Evolutionary conservation across 1,284 basidiomycete genomes (phyloP), one percentile per base, ranked within the genome.

Genomic region (Puccinia coronata): DNA sequence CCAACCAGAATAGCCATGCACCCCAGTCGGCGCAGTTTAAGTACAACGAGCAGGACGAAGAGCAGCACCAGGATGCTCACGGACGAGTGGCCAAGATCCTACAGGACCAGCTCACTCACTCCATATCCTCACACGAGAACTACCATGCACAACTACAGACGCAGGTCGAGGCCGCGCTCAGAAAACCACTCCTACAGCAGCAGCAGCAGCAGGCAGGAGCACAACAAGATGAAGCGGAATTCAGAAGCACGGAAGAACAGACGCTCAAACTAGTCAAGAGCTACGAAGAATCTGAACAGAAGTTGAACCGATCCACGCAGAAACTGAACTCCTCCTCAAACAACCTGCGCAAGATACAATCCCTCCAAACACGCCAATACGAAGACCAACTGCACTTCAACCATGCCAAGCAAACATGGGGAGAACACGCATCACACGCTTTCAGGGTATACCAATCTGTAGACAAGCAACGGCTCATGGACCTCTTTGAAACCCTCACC

Each of bases 381-480:
- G 55, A 80, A 65, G 79, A 80, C 49, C 69, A 72, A 67, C 43
- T 49, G 16, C 12, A 23, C 28, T 63, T 73, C 39, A 51, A 80
- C 47, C 69, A 80, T 51, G 31, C 70, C 51, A 59, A 73, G 67
- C 53, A 80, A 41, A 3, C 51, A 20, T 80, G 67, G 67, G 1
- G 34, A 1, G 59, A 59, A 12, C 70, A 80, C 23, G n/a, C 70
- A 16, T 43, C 57, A 8, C 36, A 61, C 43, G 39, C 61, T 0
- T 80, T 72, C 39, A 57, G 65, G 23, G 16, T 41, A 11, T 73
- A 51, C 47, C 55, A 80, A 73, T 31, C 28, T 6, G 23, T 73
- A 23, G 79, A 80, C 39, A 25, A 63, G 5, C 20, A 69, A 20
- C 57, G 79, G 14, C 55, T 80, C 0, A 2, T 73, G 9, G 28